Conservation (phyloP, 495 filamentous ascomycete species). For the Aspergillus coremiiformis region DNA sequence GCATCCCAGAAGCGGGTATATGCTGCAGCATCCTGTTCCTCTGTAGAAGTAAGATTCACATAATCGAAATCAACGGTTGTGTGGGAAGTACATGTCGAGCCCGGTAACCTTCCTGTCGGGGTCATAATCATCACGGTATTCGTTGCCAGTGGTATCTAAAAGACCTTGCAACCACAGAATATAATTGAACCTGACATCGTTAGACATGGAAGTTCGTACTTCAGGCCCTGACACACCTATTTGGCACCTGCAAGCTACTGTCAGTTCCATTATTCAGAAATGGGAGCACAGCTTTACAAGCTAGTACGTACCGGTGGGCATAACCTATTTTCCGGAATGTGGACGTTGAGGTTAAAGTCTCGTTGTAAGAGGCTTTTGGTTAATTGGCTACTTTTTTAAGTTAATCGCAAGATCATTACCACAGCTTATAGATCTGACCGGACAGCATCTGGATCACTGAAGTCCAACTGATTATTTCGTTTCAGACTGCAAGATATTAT, state of each 20-base stretch:
- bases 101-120: conserved; percentile 53
- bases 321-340: conserved; percentile 68
- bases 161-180: conserved; percentile 84
- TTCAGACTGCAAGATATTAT: conserved; percentile 40
- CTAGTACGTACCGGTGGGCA: conserved; percentile 69
- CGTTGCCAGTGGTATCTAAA: conserved; percentile 61
- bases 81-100: conserved; percentile 60
- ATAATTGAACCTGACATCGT: conserved; percentile 61
- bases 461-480: conserved; percentile 64
- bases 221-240: conserved; percentile 35
- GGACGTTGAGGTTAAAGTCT: conserved; percentile 66
- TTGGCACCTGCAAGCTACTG: conserved; percentile 50
- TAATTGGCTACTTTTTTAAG: conserved; percentile 53
- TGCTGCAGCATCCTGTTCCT: conserved; percentile 82
- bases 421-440: conserved; percentile 37
- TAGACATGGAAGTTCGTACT: conserved; percentile 3
- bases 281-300: background rate
- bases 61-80: background rate
- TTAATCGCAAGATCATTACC: background rate
- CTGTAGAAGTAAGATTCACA: conserved; percentile 21
- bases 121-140: conserved; percentile 49
- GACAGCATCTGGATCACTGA: conserved; percentile 68
- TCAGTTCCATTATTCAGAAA: background rate
- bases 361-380: conserved; percentile 69
- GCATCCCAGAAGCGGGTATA: conserved; percentile 85